These are phyloP conservation scores for Fusarium chuoi DNA, from an alignment of 2,329 filamentous ascomycete genomes.

Conservation along the genomic window DNA sequence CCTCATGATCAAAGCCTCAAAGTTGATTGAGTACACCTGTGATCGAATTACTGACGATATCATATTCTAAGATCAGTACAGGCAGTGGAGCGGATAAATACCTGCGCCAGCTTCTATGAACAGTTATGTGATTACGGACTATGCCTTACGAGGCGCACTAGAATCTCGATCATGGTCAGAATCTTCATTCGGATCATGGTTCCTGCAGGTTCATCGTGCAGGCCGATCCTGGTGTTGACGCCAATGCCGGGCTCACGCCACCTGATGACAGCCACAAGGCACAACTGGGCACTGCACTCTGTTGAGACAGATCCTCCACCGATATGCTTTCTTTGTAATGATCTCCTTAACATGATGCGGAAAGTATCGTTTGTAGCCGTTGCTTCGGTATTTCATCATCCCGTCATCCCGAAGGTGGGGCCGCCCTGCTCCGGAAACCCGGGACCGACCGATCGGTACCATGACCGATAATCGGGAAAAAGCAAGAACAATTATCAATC, in stretches of 20 bases:
- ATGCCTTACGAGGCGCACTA: not conserved
- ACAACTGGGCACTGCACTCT: accelerated
- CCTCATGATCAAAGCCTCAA: not conserved
- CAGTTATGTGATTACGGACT: not conserved
- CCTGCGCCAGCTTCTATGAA: not conserved
- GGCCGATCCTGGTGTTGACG: not conserved
- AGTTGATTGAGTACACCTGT: not conserved
- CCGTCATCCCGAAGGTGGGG: constrained; percentile 10
- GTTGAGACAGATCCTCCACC: not conserved
- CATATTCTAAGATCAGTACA: too few species aligned
- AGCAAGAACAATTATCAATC: not conserved
- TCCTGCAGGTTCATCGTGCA: constrained; percentile 18
- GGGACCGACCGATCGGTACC: constrained; percentile 1
- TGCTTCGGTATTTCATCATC: not conserved
- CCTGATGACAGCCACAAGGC: not conserved
- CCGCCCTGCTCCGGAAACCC: not conserved
- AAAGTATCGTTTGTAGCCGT: not conserved
- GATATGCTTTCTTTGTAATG: not conserved
- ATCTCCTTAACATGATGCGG: not conserved
- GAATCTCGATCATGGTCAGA: not conserved
- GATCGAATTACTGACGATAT: too few species aligned
- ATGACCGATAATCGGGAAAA: not conserved
- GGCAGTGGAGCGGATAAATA: not conserved
- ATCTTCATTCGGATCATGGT: not conserved
- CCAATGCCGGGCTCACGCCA: constrained; percentile 1